phyloP scores from a whole-genome alignment of 306 rosid species.

The Cicer cuneatum region DNA sequence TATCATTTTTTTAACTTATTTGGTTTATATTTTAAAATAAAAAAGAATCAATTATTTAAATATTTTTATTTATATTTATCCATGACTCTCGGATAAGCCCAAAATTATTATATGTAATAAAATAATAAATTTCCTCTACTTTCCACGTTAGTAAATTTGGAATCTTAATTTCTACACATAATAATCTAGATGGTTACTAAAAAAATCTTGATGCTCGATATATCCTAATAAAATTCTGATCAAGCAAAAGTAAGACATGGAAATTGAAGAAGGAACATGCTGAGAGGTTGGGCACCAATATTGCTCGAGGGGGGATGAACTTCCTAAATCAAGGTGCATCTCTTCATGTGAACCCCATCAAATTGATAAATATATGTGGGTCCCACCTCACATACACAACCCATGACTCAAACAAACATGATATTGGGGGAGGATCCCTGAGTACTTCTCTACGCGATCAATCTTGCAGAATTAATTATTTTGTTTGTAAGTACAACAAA shows the following conservation, averaged over 20 bases:
- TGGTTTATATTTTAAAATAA: no score
- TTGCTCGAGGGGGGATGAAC: slow-evolving; percentile 62
- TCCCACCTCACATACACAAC: slow-evolving; percentile 64
- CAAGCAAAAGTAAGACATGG: slow-evolving; percentile 16
- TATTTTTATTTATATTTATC: no score
- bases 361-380: slow-evolving; percentile 57
- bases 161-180: background rate
- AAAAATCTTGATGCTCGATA: no score
- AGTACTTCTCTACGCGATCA: background rate
- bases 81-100: no score
- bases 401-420: slow-evolving; percentile 57
- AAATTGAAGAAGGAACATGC: slow-evolving; percentile 48
- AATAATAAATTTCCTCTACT: no score
- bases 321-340: slow-evolving; percentile 60
- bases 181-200: background rate
- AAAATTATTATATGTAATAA: no score
- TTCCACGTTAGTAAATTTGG: background rate
- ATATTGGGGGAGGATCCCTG: background rate
- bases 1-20: no score
- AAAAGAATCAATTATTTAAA: no score
- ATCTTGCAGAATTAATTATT: background rate
- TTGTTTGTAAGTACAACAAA: slow-evolving; percentile 15
- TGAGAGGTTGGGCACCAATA: slow-evolving; percentile 48
- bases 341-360: slow-evolving; percentile 78
- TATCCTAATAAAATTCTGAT: background rate